Evolutionary conservation across 1,139 yeast species (phyloP).

Genomic region (Yamadazyma songkhlaensis): DNA sequence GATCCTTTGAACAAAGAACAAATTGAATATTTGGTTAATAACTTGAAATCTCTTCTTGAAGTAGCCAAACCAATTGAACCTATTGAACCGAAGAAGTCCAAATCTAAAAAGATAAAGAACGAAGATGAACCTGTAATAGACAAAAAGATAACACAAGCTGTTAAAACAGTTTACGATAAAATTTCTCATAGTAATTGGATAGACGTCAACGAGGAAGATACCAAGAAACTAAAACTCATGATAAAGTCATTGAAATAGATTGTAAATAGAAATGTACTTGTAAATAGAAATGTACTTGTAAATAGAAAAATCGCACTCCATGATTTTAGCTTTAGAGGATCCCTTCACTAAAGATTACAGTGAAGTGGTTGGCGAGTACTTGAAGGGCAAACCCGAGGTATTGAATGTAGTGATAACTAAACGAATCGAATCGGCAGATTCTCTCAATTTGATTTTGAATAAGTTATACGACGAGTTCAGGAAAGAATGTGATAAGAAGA

Average conservation of each 20-base stretch:
- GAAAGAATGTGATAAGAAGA: slow-evolving; percentile 16
- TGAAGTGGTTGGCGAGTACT: slow-evolving; percentile 17
- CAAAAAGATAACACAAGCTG: not conserved
- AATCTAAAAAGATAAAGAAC: not conserved
- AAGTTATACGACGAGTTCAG: slow-evolving; percentile 26
- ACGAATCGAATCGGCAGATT: slow-evolving; percentile 17
- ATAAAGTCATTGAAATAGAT: slow-evolving; percentile 1
- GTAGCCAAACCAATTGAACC: not conserved
- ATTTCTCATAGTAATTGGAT: slow-evolving; percentile 4
- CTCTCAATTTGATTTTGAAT: slow-evolving; percentile 26
- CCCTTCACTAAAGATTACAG: slow-evolving; percentile 26
- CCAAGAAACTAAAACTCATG: not conserved
- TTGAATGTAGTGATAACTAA: slow-evolving; percentile 25
- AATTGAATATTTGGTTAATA: slow-evolving; percentile 4
- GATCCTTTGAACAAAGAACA: slow-evolving; percentile 1
- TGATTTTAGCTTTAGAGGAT: slow-evolving; percentile 17
- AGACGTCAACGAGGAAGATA: not conserved
- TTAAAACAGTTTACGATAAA: slow-evolving; percentile 1
- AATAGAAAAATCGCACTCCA: slow-evolving; percentile 3
- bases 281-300: not conserved
- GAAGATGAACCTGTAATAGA: not conserved
- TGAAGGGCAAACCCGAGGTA: slow-evolving; percentile 9
- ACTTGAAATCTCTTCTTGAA: not conserved
- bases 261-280: slow-evolving; percentile 1
- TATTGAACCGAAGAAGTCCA: not conserved